Evolutionary conservation across 495 filamentous ascomycete species (phyloP), one percentile per base, ranked within the genome.

Genomic region (Xylona heveae): DNA sequence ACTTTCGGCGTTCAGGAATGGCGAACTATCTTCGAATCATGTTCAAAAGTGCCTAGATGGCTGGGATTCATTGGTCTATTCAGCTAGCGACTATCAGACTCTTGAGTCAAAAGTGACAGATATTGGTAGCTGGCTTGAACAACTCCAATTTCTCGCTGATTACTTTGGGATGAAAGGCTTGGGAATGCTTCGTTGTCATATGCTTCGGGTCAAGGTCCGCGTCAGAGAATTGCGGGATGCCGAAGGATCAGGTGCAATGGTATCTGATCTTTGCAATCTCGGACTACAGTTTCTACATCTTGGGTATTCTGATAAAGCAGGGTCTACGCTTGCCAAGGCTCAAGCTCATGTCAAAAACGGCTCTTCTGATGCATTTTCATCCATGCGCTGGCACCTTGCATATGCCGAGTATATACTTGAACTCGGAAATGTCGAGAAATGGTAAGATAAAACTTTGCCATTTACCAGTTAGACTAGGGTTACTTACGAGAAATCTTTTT

Each of bases 131-230:
- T 66, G 71, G 33, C 36, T 77, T 7, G 42, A 57, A 22, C 71
- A 80, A 34, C 56, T 91, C 7, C 62, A 69, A 36, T 61, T 68
- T 2, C 43, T 83, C n/a, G 63, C 68, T 13, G 76, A 92, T 34
- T 90, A 78, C 41, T 60, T 80, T 1, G 72, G 74, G 21, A 74
- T 84, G 43, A 75, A 76, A 35, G 82, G 81, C 2, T 51, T 66
- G 7, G 63, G 58, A 37, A 32, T 42, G 6, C 31, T 43, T 9
- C 42, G 50, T 28, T 31, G 62, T 14, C 42, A 46, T 8, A 54
- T 59, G 35, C 47, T 71, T 6, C 53, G 60, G 19, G 43, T 77
- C 12, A 50, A 57, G 1, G 40, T 53, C 1, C 57, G 58, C 19
- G 47, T 82, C 14, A 55, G 62, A 5, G 62, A 63, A 18, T 54